Evolutionary conservation across 2,329 filamentous ascomycete species (phyloP), one percentile per base, ranked within the genome.

Genomic region (Ilyonectria sp.): DNA sequence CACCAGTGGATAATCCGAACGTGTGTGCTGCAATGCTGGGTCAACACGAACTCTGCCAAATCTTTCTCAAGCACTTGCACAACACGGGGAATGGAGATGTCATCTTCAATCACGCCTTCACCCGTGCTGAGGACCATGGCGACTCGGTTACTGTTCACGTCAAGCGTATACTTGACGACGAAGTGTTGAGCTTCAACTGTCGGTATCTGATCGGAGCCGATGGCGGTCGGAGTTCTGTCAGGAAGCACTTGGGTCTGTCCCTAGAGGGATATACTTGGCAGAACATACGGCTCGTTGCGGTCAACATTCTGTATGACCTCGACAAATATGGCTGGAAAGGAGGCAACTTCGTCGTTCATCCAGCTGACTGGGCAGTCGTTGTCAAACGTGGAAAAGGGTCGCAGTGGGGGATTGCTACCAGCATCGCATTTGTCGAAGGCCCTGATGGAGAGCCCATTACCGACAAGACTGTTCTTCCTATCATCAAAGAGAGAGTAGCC

Each of bases 11-110:
- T 9, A 56, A 56, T 44, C 54, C 54, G 43, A 29, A 56, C 54
- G 23, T 56, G 19, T 56, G 54, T 44, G 54, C 54, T 56, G 54
- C 54, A 23, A 56, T 56, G 54, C 54, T 56, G 35, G 54, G 54
- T 15, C 54, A 56, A 19, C 54, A 56, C 33, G 54, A 56, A 29
- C 54, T 56, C 29, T 56, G 54, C 54, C 54, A 56, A 44, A 56
- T 46, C 33, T 44, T 56, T 40, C 54, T 56, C 10, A 56, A 56
- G 35, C 54, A 56, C 54, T 44, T 56, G 35, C 54, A 56, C 54
- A 56, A 56, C 37, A 43, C 54, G 35, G 37, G 54, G 19, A 56
- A 56, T 56, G 54, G 54, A 31, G 5, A 44, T 44, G 54, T 44
- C 54, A 29, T 56, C 54, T 46, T 56, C 37, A 56, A 31, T 26